Evolutionary conservation across 805 yeast species (phyloP), one percentile per base, ranked within the genome.

Genomic region (Suhomyces xylopsoci): DNA sequence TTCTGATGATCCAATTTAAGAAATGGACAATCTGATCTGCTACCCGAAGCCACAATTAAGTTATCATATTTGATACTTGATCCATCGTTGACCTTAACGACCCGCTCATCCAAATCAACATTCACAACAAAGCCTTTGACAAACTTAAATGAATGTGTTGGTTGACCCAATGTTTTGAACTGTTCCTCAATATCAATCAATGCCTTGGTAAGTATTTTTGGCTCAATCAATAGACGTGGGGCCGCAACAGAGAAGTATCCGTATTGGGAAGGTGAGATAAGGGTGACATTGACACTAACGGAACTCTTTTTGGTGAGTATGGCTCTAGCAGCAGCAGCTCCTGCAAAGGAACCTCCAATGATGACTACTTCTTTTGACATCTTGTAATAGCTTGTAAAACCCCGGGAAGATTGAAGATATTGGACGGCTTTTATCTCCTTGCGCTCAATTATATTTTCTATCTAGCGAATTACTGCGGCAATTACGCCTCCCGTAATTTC

Each of bases 321-420:
- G 8, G 61, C 46, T 10, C 63, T 60, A 19, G 66, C 66, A 9
- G 73, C 76, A 6, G 30, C 48, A 15, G 62, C 54, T 6, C 65
- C 77, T 3, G 72, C 75, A 50, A 55, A 71, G 3, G 74, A 68
- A 5, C 69, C 74, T n/a, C 79, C 78, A 26, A 74, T 62, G 15
- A 74, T 66, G 5, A 68, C 67, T 17, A 70, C 53, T 36, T 57
- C 45, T 17, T 48, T 42, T n/a, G 52, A 8, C 49, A 48, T 53
- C n/a, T 36, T 28, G 15, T 15, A n/a, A 41, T 32, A 46, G 25
- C n/a, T 45, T 19, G 14, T 15, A 14, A 19, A 10, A 19, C 5
- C 10, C 9, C 32, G 3, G 14, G 3, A n/a, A 32, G 12, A 12
- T n/a, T 32, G 9, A 32, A n/a, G 36, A 32, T n/a, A 6, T 5